Conservation (phyloP, 805 yeast species). For the Cyberlindnera mrakii region DNA sequence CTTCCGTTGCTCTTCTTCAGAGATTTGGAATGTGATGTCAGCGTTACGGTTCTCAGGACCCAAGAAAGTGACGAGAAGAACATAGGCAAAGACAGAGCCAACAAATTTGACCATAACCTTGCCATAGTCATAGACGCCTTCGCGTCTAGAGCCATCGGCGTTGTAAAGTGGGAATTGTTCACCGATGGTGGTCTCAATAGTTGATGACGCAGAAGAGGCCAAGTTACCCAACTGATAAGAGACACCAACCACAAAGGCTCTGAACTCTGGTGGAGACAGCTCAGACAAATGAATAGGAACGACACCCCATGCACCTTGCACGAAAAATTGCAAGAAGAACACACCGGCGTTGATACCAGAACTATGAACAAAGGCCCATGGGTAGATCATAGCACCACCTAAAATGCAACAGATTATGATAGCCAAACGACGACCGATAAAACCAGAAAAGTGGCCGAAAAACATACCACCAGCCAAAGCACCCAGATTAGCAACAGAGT, state of each 20-base stretch:
- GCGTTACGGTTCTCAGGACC: slow-evolving; percentile 57
- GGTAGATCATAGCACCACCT: slow-evolving; percentile 59
- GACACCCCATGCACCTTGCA: slow-evolving; percentile 69
- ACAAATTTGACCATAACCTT: slow-evolving; percentile 62
- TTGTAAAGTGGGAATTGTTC: slow-evolving; percentile 40
- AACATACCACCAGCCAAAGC: slow-evolving; percentile 51
- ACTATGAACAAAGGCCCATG: slow-evolving; percentile 49
- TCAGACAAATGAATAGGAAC: slow-evolving; percentile 57
- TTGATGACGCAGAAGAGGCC: slow-evolving; percentile 60
- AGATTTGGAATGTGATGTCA: slow-evolving; percentile 19
- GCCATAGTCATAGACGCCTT: slow-evolving; percentile 41
- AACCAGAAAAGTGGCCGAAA: slow-evolving; percentile 49
- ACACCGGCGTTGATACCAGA: slow-evolving; percentile 54
- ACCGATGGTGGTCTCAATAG: slow-evolving; percentile 63
- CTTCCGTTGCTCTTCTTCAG: slow-evolving; percentile 19
- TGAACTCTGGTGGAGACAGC: slow-evolving; percentile 55
- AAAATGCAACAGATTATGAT: slow-evolving; percentile 44
- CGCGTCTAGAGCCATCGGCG: slow-evolving; percentile 14
- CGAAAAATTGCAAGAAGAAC: slow-evolving; percentile 55
- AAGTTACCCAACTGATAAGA: slow-evolving; percentile 66
- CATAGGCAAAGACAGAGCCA: slow-evolving; percentile 54
- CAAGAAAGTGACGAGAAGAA: slow-evolving; percentile 41
- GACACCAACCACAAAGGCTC: slow-evolving; percentile 57
- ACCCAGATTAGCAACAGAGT: slow-evolving; percentile 52
- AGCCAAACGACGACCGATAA: slow-evolving; percentile 49